Base-by-base conservation (phyloP, 2,329 filamentous ascomycete genomes). In the Fusarium mundagurra region DNA sequence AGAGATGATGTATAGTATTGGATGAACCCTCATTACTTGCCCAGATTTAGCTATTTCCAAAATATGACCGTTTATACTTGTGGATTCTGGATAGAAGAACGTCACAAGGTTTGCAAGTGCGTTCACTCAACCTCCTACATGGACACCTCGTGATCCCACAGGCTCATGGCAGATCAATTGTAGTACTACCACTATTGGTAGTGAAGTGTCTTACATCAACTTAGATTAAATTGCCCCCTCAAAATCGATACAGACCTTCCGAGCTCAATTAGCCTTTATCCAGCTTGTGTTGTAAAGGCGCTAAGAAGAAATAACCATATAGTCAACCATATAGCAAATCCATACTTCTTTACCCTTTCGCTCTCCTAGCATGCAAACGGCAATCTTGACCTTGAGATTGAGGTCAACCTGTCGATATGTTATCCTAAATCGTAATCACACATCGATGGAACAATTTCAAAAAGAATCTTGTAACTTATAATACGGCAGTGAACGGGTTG, bases 281-380 rank as follows among this genome's bases (percentile, higher is more conserved):
- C 11, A 50, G 22, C 47, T 50, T 16, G 14, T 7, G 29, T n/a
- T 33, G 11, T 9, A 13, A 17, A 33, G 11, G 14, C 20, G 11
- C 6, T 33, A 8, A 50, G 16, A 31, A 18, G 47, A 13, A 50
- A n/a, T 2, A 10, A 4, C 22, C 47, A 33, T 12, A n/a, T 13
- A n/a, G 8, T 3, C 3, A 33, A n/a, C 47, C 22, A 33, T 4
- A 10, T 1, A n/a, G 16, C n/a, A n/a, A n/a, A n/a, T n/a, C n/a
- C n/a, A n/a, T n/a, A n/a, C n/a, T n/a, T n/a, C n/a, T n/a, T n/a
- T n/a, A n/a, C n/a, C n/a, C n/a, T n/a, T n/a, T n/a, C n/a, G n/a
- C n/a, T n/a, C n/a, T n/a, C n/a, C n/a, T n/a, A n/a, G n/a, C n/a
- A n/a, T n/a, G 2, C 20, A 18, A 22, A 39, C 12, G 3, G 8